These are phyloP conservation scores for Neotropicomus parvogracilis DNA, from an alignment of 1,284 basidiomycete species.

Conservation along the genomic window DNA sequence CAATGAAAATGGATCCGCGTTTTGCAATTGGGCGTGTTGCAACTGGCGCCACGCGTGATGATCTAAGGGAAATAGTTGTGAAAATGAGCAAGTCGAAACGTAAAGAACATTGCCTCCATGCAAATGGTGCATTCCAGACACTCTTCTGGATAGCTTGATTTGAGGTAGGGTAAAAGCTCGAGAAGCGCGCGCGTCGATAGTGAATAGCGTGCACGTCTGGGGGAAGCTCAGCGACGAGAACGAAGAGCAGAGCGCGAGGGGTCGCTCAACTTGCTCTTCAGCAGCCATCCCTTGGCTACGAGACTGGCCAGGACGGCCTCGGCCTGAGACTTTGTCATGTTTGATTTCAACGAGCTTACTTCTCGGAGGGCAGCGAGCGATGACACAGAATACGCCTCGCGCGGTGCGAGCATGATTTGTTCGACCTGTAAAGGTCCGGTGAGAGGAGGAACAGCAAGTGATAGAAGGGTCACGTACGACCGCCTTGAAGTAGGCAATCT, in stretches of 20 bases:
- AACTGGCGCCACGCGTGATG: constrained; percentile 64
- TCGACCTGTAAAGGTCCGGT: constrained; percentile 57
- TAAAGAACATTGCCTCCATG: constrained; percentile 49
- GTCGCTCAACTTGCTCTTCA: constrained; percentile 66
- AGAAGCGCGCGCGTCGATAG: constrained; percentile 72
- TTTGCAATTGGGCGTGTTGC: constrained; percentile 61
- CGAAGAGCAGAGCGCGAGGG: not conserved
- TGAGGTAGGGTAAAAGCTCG: constrained; percentile 74
- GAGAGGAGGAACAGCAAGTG: not conserved
- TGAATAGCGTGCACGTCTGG: constrained; percentile 69
- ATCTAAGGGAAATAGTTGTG: constrained; percentile 49
- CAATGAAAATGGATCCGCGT: constrained; percentile 67
- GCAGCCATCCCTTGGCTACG: constrained; percentile 76
- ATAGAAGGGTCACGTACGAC: constrained; percentile 48
- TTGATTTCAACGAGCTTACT: constrained; percentile 55
- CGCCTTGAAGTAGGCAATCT: constrained; percentile 80
- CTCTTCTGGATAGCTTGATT: constrained; percentile 68
- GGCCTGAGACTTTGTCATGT: constrained; percentile 71
- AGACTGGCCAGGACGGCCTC: constrained; percentile 75
- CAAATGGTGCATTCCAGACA: constrained; percentile 75
- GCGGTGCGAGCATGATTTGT: constrained; percentile 79
- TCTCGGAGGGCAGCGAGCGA: constrained; percentile 75
- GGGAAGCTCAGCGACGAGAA: constrained; percentile 2
- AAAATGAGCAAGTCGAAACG: constrained; percentile 33
- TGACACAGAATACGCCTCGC: constrained; percentile 70